A percentile compares a stretch with the other conserved stretches of the same genome.
phyloP scores from a whole-genome alignment of 1,284 basidiomycete genomes.

The Trametes polyzona region DNA sequence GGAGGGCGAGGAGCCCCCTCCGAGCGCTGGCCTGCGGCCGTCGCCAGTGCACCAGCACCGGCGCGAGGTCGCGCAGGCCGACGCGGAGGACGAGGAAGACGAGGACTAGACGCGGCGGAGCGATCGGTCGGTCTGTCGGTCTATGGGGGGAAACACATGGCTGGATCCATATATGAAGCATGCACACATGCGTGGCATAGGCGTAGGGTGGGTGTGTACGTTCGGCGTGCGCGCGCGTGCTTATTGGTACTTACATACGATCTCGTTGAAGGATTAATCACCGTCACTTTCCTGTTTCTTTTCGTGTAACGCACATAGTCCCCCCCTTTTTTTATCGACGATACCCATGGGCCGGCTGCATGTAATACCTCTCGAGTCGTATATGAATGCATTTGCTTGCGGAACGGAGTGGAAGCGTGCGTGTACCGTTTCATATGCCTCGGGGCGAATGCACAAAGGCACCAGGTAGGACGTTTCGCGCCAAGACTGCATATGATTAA shows the following conservation, averaged over 20 bases:
- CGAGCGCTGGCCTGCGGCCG: conserved; percentile 40
- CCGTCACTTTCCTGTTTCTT: conserved; percentile 11
- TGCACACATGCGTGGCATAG: not conserved
- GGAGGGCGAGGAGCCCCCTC: conserved; percentile 55
- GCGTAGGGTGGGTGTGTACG: not conserved
- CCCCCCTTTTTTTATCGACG: conserved; percentile 19
- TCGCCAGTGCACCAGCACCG: conserved; percentile 39
- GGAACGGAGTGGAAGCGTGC: conserved; percentile 16
- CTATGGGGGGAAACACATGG: conserved; percentile 10
- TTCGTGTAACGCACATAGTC: conserved; percentile 25
- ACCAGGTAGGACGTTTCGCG: no score
- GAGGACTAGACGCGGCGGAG: no score
- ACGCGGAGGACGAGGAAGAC: conserved; percentile 14
- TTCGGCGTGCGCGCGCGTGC: conserved; percentile 7
- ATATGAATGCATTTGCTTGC: conserved; percentile 25
- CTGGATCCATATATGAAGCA: conserved; percentile 3
- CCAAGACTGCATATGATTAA: no score
- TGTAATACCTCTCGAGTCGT: conserved; percentile 14
- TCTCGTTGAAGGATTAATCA: conserved; percentile 29
- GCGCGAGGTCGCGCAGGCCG: conserved; percentile 48
- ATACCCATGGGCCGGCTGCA: conserved; percentile 20
- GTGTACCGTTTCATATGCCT: no score
- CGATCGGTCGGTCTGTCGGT: no score
- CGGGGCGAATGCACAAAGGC: no score
- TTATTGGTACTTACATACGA: conserved; percentile 24